Base-by-base conservation (phyloP, 768 basidiomycete genomes). In the Tylopilus subfusipes region DNA sequence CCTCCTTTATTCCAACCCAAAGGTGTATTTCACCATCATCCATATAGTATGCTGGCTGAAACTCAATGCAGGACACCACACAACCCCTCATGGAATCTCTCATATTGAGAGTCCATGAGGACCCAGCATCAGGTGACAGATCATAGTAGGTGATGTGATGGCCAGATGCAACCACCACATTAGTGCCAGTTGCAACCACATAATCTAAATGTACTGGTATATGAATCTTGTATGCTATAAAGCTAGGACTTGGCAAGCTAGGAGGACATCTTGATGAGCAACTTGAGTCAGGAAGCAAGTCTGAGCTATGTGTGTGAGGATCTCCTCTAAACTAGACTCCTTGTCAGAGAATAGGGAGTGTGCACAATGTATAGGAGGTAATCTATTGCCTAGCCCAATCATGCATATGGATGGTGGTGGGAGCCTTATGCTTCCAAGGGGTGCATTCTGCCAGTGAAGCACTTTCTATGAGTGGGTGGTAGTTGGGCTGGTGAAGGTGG, bases 1-100 rank as follows among this genome's bases (percentile, higher is more conserved):
- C 96, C 22, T 96, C 93, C 72, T 90, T 93, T 27, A 91, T 92
- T 5, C 95, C 96, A 11, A 87, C 72, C 95, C 95, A 98, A 2
- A 93, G 62, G 51, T 82, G 77, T 29, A 75, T 75, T 3, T 88
- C 90, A 18, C 79, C 74, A 48, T 86, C 81, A 0, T 58, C 71
- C 18, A 70, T 60, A 10, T 67, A 60, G 2, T 58, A 61, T 2
- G 78, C 76, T 0, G 86, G 79, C 16, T 86, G 78, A 67, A 94
- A 91, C 68, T 88, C 92, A 71, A 96, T 77, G 21, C 85, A 83
- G 1, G 86, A 85, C 34, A 95, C 77, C 61, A 83, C 84, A 5
- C 80, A 70, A 42, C 92, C 87, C 64, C 88, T 91, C 46, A 79
- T 63, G 0, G 81, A 82, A 3, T 84, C 81, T 55, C 81, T 85